Evolutionary conservation across 345 rosid species (phyloP).

Genomic region (Eucalyptus coolabah): DNA sequence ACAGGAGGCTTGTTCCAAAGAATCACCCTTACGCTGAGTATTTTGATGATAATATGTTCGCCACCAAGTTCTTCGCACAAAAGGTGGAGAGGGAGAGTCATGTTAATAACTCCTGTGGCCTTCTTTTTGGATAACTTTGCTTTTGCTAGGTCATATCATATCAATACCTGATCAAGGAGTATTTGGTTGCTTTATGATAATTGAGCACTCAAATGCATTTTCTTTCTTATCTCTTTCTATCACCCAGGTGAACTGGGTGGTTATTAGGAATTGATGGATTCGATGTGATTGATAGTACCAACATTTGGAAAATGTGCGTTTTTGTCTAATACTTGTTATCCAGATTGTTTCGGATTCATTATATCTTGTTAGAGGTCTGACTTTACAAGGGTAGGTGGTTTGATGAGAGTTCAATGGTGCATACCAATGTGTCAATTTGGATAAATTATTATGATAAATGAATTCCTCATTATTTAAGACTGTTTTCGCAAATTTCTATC

Average conservation of each 20-base stretch:
- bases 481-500: background rate
- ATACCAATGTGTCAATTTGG: background rate
- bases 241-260: background rate
- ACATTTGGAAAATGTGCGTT: background rate
- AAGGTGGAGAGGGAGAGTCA: conserved; percentile 31
- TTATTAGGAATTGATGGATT: background rate
- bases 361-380: background rate
- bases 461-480: background rate
- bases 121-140: background rate
- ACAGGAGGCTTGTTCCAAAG: conserved; percentile 61
- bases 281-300: background rate
- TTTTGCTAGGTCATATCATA: background rate
- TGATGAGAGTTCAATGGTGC: background rate
- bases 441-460: background rate
- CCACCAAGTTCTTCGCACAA: conserved; percentile 48
- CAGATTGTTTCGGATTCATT: background rate
- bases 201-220: background rate
- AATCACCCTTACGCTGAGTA: conserved; percentile 85
- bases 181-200: background rate
- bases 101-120: background rate
- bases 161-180: background rate
- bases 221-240: background rate
- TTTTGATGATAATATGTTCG: conserved; percentile 66
- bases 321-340: background rate
- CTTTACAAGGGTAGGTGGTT: background rate